phyloP scores from a whole-genome alignment of 2,329 filamentous ascomycete species.

The Chrysoporthe austroafricana region DNA sequence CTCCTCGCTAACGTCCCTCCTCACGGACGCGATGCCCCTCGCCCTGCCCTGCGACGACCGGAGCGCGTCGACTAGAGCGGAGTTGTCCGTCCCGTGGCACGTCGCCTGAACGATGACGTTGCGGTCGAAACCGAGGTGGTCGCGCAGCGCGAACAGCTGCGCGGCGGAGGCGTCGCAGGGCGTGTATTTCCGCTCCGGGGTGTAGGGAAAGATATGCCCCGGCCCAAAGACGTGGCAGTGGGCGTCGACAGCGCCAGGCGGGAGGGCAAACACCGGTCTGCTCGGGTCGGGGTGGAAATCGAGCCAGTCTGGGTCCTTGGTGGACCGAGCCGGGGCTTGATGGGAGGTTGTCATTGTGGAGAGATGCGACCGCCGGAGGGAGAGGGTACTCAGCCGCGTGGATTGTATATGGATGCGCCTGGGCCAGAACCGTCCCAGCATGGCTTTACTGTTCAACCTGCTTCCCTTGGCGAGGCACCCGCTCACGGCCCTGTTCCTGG shows the following conservation, averaged over 20 bases:
- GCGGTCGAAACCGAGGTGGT: conserved; percentile 2
- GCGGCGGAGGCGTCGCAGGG: conserved; percentile 6
- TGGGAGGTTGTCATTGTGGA: background rate
- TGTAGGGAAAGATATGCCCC: background rate
- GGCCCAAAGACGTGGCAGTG: conserved; percentile 9
- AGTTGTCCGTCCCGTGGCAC: conserved; percentile 3
- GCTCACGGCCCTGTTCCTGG: no score
- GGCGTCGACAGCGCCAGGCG: conserved; percentile 9
- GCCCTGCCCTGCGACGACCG: background rate
- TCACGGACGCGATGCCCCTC: conserved; percentile 4
- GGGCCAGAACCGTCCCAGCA: background rate
- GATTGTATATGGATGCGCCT: background rate
- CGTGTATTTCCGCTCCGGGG: background rate
- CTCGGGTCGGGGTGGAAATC: conserved; percentile 10
- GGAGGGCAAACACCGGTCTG: conserved; percentile 1
- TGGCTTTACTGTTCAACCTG: background rate
- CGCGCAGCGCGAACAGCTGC: background rate
- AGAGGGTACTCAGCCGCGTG: background rate
- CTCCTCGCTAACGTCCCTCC: background rate
- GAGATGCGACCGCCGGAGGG: background rate
- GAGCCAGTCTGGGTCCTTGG: conserved; percentile 6
- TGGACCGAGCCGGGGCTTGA: background rate
- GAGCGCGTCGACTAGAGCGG: background rate
- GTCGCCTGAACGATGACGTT: conserved; percentile 5
- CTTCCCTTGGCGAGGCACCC: no score